Conservation (phyloP, 257 asterid species). For the Penstemon eatonii region DNA sequence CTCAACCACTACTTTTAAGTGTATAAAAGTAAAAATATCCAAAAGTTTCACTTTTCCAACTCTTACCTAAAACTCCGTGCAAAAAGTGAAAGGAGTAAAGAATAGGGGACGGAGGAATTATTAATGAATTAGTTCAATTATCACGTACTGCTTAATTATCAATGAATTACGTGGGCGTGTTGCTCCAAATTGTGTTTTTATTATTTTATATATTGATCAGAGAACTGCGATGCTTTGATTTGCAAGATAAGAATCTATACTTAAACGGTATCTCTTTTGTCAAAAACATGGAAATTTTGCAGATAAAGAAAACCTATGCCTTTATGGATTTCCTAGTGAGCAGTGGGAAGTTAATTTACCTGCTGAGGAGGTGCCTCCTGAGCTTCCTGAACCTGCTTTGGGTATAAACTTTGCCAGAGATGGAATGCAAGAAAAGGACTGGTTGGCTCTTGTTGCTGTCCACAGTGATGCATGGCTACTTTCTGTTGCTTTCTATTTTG, state of each 20-base stretch:
- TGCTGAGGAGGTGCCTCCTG: constrained; percentile 86
- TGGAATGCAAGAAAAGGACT: constrained; percentile 80
- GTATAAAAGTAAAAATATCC: too few relatives aligned
- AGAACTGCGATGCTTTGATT: background rate
- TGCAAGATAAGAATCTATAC: constrained; percentile 16
- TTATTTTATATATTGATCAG: constrained; percentile 6
- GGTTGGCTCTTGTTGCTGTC: constrained; percentile 81
- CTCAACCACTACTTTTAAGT: too few relatives aligned
- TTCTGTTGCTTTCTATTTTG: constrained; percentile 73
- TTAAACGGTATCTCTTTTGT: constrained; percentile 21
- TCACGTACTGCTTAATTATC: background rate
- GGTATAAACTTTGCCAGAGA: constrained; percentile 86
- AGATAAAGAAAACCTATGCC: constrained; percentile 81
- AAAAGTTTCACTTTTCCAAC: too few relatives aligned
- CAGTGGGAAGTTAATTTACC: constrained; percentile 80
- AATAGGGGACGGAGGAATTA: too few relatives aligned
- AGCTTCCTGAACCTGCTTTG: constrained; percentile 82
- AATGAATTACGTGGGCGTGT: background rate
- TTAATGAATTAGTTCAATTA: constrained; percentile 11
- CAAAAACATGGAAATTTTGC: constrained; percentile 28
- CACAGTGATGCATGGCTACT: constrained; percentile 85
- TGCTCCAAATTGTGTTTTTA: background rate
- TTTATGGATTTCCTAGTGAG: constrained; percentile 69
- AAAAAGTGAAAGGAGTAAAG: too few relatives aligned
- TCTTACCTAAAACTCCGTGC: too few relatives aligned